These are phyloP conservation scores for Aspergillus arachidicola DNA, from an alignment of 2,329 filamentous ascomycete species.

Conservation along the genomic window DNA sequence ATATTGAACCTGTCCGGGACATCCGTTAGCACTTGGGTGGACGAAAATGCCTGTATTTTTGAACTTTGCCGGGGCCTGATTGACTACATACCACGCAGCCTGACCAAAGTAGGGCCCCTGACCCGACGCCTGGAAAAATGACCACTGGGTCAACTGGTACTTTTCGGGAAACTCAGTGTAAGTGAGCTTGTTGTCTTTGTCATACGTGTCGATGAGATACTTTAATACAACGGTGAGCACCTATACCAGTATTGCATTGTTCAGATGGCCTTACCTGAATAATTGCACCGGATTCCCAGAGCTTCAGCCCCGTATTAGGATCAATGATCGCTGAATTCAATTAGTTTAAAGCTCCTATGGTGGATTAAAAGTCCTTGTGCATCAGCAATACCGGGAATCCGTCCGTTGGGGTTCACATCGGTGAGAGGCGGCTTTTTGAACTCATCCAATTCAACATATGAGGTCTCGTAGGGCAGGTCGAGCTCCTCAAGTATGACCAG, in stretches of 20 bases:
- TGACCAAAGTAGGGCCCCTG: conserved; percentile 56
- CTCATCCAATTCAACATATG: not conserved
- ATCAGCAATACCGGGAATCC: not conserved
- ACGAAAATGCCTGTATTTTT: no score
- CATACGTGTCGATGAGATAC: conserved; percentile 50
- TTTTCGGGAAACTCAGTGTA: conserved; percentile 44
- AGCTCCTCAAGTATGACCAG: not conserved
- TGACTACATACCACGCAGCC: conserved; percentile 13
- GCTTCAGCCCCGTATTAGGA: not conserved
- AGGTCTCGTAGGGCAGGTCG: not conserved
- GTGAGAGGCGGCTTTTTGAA: not conserved
- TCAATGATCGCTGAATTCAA: no score
- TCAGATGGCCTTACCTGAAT: not conserved
- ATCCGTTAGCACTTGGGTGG: no score
- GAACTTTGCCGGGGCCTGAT: no score
- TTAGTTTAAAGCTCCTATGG: no score
- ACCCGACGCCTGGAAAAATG: conserved; percentile 50
- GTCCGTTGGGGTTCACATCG: not conserved
- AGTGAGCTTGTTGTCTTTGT: conserved; percentile 41
- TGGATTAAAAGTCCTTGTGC: no score
- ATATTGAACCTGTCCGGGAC: no score
- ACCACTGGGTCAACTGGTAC: conserved; percentile 42
- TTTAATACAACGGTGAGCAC: conserved; percentile 25
- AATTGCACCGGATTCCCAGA: conserved; percentile 29
- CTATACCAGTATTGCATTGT: no score